phyloP scores from a whole-genome alignment of 2,329 filamentous ascomycete genomes.

The Pestalotiopsis sp. region DNA sequence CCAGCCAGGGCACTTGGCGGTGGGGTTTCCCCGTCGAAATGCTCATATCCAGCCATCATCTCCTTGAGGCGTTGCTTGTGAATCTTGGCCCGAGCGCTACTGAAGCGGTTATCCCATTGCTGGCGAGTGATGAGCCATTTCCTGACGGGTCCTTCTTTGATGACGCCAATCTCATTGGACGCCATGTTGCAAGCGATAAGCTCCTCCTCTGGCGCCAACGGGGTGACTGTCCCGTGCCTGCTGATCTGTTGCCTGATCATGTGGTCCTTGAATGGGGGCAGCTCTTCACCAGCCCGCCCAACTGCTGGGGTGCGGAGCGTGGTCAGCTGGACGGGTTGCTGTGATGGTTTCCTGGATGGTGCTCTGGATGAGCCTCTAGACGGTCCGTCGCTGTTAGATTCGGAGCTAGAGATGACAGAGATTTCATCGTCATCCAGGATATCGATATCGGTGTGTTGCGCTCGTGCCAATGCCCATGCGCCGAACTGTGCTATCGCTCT shows the following conservation, averaged over 20 bases:
- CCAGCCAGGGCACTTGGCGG: conserved; percentile 83
- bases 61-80: conserved; percentile 75
- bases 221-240: conserved; percentile 71
- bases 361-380: conserved; percentile 20
- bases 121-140: conserved; percentile 80
- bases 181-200: conserved; percentile 66
- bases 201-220: conserved; percentile 63
- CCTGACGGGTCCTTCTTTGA: conserved; percentile 76
- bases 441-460: conserved; percentile 77
- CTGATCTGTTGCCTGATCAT: conserved; percentile 93
- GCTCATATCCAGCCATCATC: conserved; percentile 68
- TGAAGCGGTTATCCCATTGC: conserved; percentile 73
- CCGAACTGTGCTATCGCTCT: conserved; percentile 89
- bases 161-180: conserved; percentile 68
- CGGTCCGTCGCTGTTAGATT: conserved; percentile 36
- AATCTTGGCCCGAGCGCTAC: conserved; percentile 66
- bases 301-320: conserved; percentile 43
- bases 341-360: not conserved
- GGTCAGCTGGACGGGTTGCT: conserved; percentile 16
- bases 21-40: conserved; percentile 72
- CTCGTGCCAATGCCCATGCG: conserved; percentile 83
- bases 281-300: conserved; percentile 81
- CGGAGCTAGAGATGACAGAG: conserved; percentile 69
- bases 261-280: conserved; percentile 77
- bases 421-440: conserved; percentile 78